Evolutionary conservation across 441 rosid genomes (phyloP), one percentile per base, ranked within the genome.

Genomic region (Codiaeum variegatum): DNA sequence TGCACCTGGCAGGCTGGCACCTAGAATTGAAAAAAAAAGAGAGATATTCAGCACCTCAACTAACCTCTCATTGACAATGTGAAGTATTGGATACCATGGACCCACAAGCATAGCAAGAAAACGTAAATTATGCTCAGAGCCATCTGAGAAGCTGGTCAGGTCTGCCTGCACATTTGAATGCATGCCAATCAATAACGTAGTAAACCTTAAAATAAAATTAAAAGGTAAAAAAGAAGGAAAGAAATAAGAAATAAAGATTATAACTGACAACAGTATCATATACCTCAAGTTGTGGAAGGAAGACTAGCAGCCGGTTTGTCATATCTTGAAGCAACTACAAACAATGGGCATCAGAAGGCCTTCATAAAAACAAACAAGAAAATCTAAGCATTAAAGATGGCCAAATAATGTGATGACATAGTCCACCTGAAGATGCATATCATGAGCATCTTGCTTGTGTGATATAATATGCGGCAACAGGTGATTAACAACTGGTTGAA

Each of bases 241-340:
- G 36, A 34, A 46, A 46, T 40, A 7, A 69, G 55, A 76, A 64
- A 71, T 47, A 63, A 68, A 72, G 67, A 60, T 63, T 67, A 56
- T 59, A 46, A 31, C 64, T 29, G 67, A 75, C 62, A 47, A 72
- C 36, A 56, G 72, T 63, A 44, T 62, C 70, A 73, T 70, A 71
- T 85, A 92, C 97, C 95, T 92, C 97, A 71, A 92, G 90, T 81
- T 90, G 96, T 71, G 97, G 93, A 84, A 92, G 90, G 85, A 92
- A 92, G 62, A 79, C 78, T 76, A 70, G 85, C 86, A 92, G 81
- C 64, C 88, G 85, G 71, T 80, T 80, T 69, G 93, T 82, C 84
- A 90, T 85, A 82, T 90, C 92, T 92, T 90, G 91, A 82, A 92
- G 91, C 80, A 92, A 85, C 97, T 90, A 81, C 77, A 86, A 79